phyloP scores from a whole-genome alignment of 1,284 basidiomycete genomes.

The Irpex sp. region DNA sequence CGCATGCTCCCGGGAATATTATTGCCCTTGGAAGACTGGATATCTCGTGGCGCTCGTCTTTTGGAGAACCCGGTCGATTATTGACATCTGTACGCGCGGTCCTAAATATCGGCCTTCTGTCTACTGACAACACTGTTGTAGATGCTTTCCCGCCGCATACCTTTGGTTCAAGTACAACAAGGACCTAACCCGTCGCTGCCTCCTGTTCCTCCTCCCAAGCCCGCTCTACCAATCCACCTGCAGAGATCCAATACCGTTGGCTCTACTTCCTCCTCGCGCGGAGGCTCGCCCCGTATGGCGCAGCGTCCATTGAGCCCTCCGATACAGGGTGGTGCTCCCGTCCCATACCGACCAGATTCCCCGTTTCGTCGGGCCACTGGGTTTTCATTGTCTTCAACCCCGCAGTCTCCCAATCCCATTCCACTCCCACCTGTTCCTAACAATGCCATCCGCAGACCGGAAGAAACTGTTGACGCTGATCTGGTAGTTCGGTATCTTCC shows the following conservation, averaged over 20 bases:
- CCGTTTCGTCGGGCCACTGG: conserved; percentile 47
- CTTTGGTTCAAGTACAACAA: conserved; percentile 35
- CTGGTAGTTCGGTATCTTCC: conserved; percentile 55
- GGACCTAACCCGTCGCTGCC: conserved; percentile 15
- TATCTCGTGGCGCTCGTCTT: conserved; percentile 78
- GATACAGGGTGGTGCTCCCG: conserved; percentile 28
- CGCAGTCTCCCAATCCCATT: conserved; percentile 44
- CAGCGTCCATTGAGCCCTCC: conserved; percentile 41
- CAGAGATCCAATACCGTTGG: conserved; percentile 44
- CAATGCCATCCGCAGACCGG: conserved; percentile 15
- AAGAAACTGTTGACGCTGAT: conserved; percentile 54
- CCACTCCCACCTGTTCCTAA: conserved; percentile 17
- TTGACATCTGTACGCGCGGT: conserved; percentile 59
- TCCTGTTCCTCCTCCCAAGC: conserved; percentile 34
- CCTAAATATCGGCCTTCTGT: not conserved
- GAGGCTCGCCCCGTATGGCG: conserved; percentile 47
- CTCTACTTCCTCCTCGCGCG: conserved; percentile 39
- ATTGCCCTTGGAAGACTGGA: conserved; percentile 80
- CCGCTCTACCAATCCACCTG: conserved; percentile 68
- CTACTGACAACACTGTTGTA: conserved; percentile 16
- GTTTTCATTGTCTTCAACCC: conserved; percentile 27
- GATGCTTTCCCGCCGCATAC: conserved; percentile 73
- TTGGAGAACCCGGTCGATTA: conserved; percentile 78
- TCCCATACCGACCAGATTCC: conserved; percentile 48
- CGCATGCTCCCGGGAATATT: conserved; percentile 60